phyloP scores from a whole-genome alignment of 768 basidiomycete species.

The Auricularia heimuer region DNA sequence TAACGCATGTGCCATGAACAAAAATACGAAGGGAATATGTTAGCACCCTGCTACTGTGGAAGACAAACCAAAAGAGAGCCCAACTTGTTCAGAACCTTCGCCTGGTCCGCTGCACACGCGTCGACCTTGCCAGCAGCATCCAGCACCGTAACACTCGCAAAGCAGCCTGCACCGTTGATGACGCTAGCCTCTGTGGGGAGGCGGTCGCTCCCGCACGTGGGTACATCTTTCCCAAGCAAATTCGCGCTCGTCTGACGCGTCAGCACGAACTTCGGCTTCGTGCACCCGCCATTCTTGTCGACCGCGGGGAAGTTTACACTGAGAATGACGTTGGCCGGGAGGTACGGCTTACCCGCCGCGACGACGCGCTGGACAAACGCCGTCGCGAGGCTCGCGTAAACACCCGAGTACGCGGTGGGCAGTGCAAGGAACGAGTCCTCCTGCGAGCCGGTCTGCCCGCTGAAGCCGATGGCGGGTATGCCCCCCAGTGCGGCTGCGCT shows the following conservation, averaged over 20 bases:
- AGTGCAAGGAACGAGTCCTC: conserved; percentile 45
- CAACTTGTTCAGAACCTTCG: conserved; percentile 16
- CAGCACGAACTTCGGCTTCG: conserved; percentile 32
- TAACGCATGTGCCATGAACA: too few relatives aligned
- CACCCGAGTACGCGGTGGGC: conserved; percentile 27
- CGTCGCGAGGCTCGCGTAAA: conserved; percentile 35
- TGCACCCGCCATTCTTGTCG: conserved; percentile 21
- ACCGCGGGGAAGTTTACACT: conserved; percentile 43
- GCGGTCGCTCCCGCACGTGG: conserved; percentile 12
- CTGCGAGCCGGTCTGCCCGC: conserved; percentile 27
- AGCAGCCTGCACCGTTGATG: conserved; percentile 20
- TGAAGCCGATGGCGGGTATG: conserved; percentile 42
- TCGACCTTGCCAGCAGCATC: conserved; percentile 21
- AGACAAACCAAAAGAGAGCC: conserved; percentile 12
- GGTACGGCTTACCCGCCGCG: conserved; percentile 23
- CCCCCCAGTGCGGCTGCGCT: conserved; percentile 38
- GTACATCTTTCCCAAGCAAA: conserved; percentile 21
- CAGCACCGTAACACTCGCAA: conserved; percentile 22
- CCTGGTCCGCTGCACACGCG: conserved; percentile 22
- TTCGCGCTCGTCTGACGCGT: conserved; percentile 9
- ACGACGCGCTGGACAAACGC: conserved; percentile 30
- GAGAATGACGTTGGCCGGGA: conserved; percentile 32
- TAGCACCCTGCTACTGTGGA: neutral
- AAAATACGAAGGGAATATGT: too few relatives aligned
- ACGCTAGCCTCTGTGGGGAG: conserved; percentile 23